phyloP scores from a whole-genome alignment of 768 basidiomycete genomes.

The Sporobolomyces roseus region DNA sequence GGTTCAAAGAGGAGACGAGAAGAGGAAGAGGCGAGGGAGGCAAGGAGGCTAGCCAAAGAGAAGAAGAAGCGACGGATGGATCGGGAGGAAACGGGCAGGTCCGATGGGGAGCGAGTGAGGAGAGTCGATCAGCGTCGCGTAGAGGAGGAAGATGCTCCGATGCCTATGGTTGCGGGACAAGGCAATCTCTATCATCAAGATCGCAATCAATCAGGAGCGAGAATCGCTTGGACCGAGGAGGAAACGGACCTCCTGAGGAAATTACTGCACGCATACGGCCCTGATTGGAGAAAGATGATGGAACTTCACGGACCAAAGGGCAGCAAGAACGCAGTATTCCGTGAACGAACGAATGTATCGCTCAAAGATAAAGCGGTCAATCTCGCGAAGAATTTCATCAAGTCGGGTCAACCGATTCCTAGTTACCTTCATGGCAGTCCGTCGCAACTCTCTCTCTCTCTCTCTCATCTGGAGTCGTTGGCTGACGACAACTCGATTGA shows the following conservation, averaged over 20 bases:
- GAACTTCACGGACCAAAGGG: slow-evolving; percentile 8
- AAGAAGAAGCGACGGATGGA: neutral
- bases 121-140: neutral
- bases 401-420: neutral
- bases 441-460: neutral
- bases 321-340: neutral
- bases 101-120: neutral
- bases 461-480: too few species aligned
- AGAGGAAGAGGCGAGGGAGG: neutral
- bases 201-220: neutral
- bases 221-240: neutral
- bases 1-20: neutral
- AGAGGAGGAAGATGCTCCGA: too few species aligned
- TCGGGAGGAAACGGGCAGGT: neutral
- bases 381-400: neutral
- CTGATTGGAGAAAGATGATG: neutral
- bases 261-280: neutral
- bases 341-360: neutral
- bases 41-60: neutral
- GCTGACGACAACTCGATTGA: too few species aligned
- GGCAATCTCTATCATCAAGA: neutral
- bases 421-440: neutral
- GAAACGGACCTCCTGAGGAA: neutral
- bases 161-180: neutral
- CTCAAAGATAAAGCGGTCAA: slow-evolving; percentile 31